A percentile compares a stretch with the other conserved stretches of the same genome.
Evolutionary conservation across 1,284 basidiomycete species (phyloP).

Genomic region (Ustilago cynodontis): DNA sequence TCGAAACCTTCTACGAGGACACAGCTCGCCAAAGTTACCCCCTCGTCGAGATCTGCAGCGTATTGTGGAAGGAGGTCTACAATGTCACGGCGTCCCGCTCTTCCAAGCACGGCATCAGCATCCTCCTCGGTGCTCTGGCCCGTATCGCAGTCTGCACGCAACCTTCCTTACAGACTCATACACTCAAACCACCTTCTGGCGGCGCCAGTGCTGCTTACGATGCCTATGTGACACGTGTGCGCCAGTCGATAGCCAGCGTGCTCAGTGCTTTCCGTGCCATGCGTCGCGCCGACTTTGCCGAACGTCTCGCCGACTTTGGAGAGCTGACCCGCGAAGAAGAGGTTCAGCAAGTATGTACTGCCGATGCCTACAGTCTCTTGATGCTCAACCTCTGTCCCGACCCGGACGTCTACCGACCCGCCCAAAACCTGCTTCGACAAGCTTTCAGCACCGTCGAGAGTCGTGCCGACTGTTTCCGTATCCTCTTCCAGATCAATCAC

Average conservation of each 20-base stretch:
- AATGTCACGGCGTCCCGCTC: conserved; percentile 20
- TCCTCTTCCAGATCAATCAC: conserved; percentile 54
- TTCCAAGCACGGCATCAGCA: conserved; percentile 36
- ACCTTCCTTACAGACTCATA: conserved; percentile 50
- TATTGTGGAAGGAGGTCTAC: conserved; percentile 54
- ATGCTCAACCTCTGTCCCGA: conserved; percentile 58
- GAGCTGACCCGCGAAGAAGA: conserved; percentile 46
- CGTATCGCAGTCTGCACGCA: conserved; percentile 38
- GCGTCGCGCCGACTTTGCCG: conserved; percentile 42
- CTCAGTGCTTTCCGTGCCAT: conserved; percentile 40
- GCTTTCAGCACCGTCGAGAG: conserved; percentile 56
- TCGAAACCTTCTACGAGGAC: conserved; percentile 32
- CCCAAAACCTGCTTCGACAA: conserved; percentile 58
- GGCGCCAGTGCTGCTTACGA: conserved; percentile 30
- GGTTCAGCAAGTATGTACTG: conserved; percentile 51
- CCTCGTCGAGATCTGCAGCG: conserved; percentile 37
- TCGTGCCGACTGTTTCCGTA: conserved; percentile 61
- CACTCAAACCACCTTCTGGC: conserved; percentile 31
- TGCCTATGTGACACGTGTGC: conserved; percentile 42
- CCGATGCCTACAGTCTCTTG: conserved; percentile 47
- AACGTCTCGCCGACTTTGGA: conserved; percentile 48
- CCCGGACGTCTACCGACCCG: conserved; percentile 51
- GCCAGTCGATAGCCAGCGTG: conserved; percentile 42
- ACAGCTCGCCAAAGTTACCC: conserved; percentile 31
- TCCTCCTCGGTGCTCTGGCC: conserved; percentile 49